Base-by-base conservation (phyloP, 352 stramenopile species). In the Lagenidium giganteum region DNA sequence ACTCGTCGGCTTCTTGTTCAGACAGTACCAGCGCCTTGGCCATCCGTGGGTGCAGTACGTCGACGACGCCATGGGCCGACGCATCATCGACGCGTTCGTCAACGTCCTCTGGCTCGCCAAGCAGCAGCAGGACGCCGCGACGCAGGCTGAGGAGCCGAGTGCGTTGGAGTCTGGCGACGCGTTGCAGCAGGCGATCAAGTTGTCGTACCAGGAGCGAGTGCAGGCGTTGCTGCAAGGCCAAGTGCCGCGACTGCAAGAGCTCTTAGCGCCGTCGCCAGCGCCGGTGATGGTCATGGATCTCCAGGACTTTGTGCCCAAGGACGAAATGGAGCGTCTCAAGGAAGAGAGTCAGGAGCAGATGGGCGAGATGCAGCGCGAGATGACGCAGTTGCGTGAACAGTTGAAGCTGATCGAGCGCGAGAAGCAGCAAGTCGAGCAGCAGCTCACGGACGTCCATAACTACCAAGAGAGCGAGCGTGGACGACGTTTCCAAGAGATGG, bases 361-460 rank as follows among this genome's bases (percentile, higher is more conserved):
- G 6, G 43, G 51, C 0, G 57, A 67, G 26, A 67, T 63, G 28
- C 42, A 59, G 12, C 33, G 40, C 4, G 62, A 79, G 21, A 36
- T 71, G 1, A 24, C 41, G 14, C 44, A 32, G 9, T 22, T 82
- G n/a, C 64, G 54, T 1, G 37, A 45, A 12, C 50, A 74, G 14
- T 57, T 82, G 41, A 50, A 26, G 24, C 43, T 61, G 18, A 44
- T 82, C 14, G 74, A 70, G n/a, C 54, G 67, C 12, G 70, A 82
- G 42, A 73, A 73, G 34, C 73, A 86, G 52, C 51, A 33, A 9
- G 58, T 86, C 8, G 73, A 86, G 47, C 73, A 86, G 47, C 47
- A 62, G 5, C 56, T 86, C 29, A 83, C 67, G 16, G 73, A 86
- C 41, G 73, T 86, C 18, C 65, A 81, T 64, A 86, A 81, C 55